Percentiles rank a stretch among this genome's conserved stretches.
Conservation (phyloP, 495 filamentous ascomycete species). For the Hamigera avellanea region DNA sequence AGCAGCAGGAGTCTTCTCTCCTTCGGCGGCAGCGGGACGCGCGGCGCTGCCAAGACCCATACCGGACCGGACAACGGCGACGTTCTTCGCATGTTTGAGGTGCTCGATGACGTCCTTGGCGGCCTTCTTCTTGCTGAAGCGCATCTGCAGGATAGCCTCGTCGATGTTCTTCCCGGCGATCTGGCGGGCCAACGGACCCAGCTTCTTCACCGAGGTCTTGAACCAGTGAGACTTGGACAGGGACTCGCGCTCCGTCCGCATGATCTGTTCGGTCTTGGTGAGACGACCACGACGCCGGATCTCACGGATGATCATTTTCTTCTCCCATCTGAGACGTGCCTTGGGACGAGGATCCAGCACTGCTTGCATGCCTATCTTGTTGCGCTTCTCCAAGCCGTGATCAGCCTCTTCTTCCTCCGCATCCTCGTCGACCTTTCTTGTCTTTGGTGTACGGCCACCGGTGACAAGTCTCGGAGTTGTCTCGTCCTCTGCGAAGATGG, state of each 20-base stretch:
- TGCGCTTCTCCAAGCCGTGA: constrained; percentile 20
- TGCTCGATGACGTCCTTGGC: constrained; percentile 68
- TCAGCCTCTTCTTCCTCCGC: constrained; percentile 3
- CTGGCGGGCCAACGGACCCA: constrained; percentile 70
- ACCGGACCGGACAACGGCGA: constrained; percentile 62
- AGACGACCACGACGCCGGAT: constrained; percentile 57
- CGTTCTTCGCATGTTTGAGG: constrained; percentile 63
- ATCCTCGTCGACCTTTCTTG: constrained; percentile 9
- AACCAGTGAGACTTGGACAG: constrained; percentile 51
- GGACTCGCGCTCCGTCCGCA: constrained; percentile 61
- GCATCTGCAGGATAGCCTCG: constrained; percentile 91
- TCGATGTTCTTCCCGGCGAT: constrained; percentile 84
- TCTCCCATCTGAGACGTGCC: constrained; percentile 57
- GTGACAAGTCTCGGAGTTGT: constrained; percentile 11
- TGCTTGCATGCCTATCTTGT: constrained; percentile 37
- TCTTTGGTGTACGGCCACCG: constrained; percentile 18
- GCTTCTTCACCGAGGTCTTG: constrained; percentile 80
- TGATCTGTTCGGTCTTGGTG: constrained; percentile 47
- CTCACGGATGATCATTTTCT: constrained; percentile 67
- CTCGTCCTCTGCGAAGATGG: constrained; percentile 33
- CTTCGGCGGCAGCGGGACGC: too few relatives aligned
- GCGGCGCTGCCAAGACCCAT: constrained; percentile 57
- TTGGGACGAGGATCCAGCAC: constrained; percentile 60
- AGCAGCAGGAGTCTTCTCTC: constrained; percentile 25
- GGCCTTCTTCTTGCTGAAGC: constrained; percentile 86